A percentile compares a stretch with the other conserved stretches of the same genome.
Evolutionary conservation across 352 stramenopile genomes (phyloP).

Genomic region (Globisporangium camurandrum): DNA sequence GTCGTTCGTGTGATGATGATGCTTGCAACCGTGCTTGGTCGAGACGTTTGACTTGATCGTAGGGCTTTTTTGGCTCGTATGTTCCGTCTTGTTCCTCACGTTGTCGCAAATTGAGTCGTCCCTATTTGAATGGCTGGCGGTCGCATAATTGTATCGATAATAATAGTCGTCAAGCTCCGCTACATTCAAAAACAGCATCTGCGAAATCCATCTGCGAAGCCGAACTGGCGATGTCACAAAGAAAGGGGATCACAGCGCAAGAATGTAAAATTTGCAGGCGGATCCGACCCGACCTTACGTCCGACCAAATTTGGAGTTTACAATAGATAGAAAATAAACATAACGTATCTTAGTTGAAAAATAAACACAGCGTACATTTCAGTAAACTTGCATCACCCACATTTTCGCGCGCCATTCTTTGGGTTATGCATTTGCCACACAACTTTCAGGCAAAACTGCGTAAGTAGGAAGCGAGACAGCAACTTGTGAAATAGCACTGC

Average conservation of each 20-base stretch:
- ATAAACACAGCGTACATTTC: too few relatives aligned
- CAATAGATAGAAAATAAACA: too few relatives aligned
- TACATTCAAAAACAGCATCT: neutral
- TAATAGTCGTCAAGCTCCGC: slow-evolving; percentile 9
- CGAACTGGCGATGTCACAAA: too few relatives aligned
- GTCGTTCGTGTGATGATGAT: neutral
- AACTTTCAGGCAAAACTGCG: too few relatives aligned
- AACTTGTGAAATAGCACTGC: too few relatives aligned
- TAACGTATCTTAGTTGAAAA: neutral
- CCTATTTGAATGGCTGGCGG: slow-evolving; percentile 26
- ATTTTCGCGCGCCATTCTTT: too few relatives aligned
- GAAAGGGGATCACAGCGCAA: neutral
- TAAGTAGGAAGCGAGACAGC: too few relatives aligned
- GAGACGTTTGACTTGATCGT: neutral
- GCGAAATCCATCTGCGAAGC: neutral
- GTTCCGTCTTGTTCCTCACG: slow-evolving; percentile 13
- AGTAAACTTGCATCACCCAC: too few relatives aligned
- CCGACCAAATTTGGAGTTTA: neutral
- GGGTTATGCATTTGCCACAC: too few relatives aligned
- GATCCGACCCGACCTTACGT: neutral
- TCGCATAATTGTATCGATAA: slow-evolving; percentile 9
- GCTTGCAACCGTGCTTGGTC: neutral
- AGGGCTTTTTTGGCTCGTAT: neutral
- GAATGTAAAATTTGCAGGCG: neutral
- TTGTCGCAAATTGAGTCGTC: slow-evolving; percentile 14